Conservation (phyloP, 352 stramenopile species). For the Hyaloperonospora arabidopsidis region DNA sequence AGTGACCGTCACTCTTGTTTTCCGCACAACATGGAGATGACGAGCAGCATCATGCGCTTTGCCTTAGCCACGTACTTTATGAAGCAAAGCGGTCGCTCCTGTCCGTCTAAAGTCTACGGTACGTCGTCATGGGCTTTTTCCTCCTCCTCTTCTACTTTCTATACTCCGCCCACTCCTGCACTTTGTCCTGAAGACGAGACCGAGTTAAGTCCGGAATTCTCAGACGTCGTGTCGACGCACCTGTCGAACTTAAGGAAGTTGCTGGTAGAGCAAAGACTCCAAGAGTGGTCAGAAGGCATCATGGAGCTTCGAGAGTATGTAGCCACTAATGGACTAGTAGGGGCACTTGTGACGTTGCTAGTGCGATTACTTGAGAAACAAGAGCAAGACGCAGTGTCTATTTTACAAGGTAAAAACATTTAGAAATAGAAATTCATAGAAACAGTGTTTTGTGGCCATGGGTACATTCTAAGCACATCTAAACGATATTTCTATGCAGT, state of each 20-base stretch:
- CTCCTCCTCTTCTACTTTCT: no score
- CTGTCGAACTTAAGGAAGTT: slow-evolving; percentile 20
- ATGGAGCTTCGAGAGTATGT: slow-evolving; percentile 21
- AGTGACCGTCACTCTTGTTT: slow-evolving; percentile 22
- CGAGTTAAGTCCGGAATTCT: slow-evolving; percentile 6
- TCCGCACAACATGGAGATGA: slow-evolving; percentile 28
- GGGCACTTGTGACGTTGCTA: slow-evolving; percentile 13
- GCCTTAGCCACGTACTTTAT: slow-evolving; percentile 36
- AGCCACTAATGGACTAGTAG: slow-evolving; percentile 6
- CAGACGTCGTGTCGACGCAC: slow-evolving; percentile 9
- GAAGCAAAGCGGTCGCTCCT: slow-evolving; percentile 14
- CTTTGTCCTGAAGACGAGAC: slow-evolving; percentile 8
- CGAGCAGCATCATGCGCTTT: slow-evolving; percentile 29
- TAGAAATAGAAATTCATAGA: not conserved
- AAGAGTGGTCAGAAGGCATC: slow-evolving; percentile 14
- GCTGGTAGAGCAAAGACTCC: slow-evolving; percentile 12
- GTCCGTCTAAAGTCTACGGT: not conserved
- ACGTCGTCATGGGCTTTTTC: slow-evolving; percentile 3
- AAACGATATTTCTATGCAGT: slow-evolving; percentile 9
- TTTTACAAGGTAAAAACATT: slow-evolving; percentile 19
- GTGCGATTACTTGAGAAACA: slow-evolving; percentile 13
- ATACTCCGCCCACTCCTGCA: slow-evolving; percentile 4
- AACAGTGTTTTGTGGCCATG: not conserved
- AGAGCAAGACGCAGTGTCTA: slow-evolving; percentile 9
- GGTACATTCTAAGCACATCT: not conserved